Percentiles rank a stretch among this genome's conserved stretches.
Evolutionary conservation across 2,329 filamentous ascomycete genomes (phyloP).

Genomic region (Xylaria hypoxylon): DNA sequence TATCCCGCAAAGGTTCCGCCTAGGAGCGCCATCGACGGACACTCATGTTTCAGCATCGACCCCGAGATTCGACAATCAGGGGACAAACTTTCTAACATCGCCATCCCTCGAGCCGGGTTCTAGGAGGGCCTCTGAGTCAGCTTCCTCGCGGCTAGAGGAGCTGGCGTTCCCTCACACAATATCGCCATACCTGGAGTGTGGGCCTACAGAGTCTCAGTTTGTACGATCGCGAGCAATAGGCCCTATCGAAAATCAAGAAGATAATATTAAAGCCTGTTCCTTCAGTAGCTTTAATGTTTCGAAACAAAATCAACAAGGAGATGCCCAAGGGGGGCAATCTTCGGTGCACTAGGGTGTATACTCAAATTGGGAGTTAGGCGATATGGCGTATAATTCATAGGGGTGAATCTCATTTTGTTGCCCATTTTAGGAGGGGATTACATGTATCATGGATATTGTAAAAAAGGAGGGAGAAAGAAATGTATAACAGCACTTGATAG

Average conservation of each 20-base stretch:
- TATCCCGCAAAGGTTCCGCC: constrained; percentile 40
- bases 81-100: neutral
- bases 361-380: neutral
- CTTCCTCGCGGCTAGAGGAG: neutral
- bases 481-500: neutral
- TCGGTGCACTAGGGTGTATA: neutral
- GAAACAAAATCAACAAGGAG: neutral
- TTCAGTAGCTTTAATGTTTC: constrained; percentile 6
- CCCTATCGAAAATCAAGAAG: neutral
- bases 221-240: neutral
- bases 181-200: neutral
- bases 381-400: neutral
- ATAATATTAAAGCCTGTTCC: constrained; percentile 11
- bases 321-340: neutral
- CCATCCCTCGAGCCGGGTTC: neutral
- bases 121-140: neutral
- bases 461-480: neutral
- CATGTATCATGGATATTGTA: neutral
- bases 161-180: neutral
- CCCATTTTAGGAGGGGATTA: neutral
- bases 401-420: neutral
- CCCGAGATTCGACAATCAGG: neutral
- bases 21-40: neutral
- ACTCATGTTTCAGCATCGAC: constrained; percentile 1
- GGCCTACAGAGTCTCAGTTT: neutral